Base-by-base conservation (phyloP, 2,329 filamentous ascomycete species). In the Ramularia collo-cygni region DNA sequence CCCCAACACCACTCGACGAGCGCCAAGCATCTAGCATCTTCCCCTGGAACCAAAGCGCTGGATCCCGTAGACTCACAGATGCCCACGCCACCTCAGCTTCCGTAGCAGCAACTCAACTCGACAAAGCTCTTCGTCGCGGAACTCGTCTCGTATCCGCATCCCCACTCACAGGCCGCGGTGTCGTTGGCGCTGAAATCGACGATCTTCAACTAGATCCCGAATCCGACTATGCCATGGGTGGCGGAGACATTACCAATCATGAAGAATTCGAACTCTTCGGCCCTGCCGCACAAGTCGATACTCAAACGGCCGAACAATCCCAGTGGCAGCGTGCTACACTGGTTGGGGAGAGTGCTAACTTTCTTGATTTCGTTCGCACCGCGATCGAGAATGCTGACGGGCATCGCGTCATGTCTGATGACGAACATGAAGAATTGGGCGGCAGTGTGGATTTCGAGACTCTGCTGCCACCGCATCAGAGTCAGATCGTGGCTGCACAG, bases 401-500 rank as follows among this genome's bases (percentile, higher is more conserved):
- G 27, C 18, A 31, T 18, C 48, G 47, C 38, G 51, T 40, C 32
- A 41, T 46, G 13, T 57, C 56, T 32, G 33, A 38, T 29, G 28
- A 35, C 3, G 45, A 44, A 10, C 58, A 62, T n/a, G 61, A 64
- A 15, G 54, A 56, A 9, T 57, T 57, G 12, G 55, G 46, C 8
- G 57, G 61, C 4, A 54, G 57, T 63, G 67, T 92, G 29, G 65
- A 72, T 0, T 93, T 95, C 55, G 76, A 81, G 32, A 67, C 77
- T 35, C 64, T 95, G 8, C 76, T 92, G 31, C 70, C 76, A n/a
- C 73, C 77, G 0, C 56, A 56, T 8, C 77, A 75, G 19, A 68
- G 60, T 29, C 72, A 68, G 26, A 66, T 76, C 19, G 78, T 86
- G 9, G 84, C 82, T 7, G 79, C 83, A 2, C 83, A 88, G 59